A percentile compares a stretch with the other conserved stretches of the same genome.
These are phyloP conservation scores for Umbelopsis vinacea DNA, from an alignment of 192 early-diverging fungal genomes.

Conservation along the genomic window DNA sequence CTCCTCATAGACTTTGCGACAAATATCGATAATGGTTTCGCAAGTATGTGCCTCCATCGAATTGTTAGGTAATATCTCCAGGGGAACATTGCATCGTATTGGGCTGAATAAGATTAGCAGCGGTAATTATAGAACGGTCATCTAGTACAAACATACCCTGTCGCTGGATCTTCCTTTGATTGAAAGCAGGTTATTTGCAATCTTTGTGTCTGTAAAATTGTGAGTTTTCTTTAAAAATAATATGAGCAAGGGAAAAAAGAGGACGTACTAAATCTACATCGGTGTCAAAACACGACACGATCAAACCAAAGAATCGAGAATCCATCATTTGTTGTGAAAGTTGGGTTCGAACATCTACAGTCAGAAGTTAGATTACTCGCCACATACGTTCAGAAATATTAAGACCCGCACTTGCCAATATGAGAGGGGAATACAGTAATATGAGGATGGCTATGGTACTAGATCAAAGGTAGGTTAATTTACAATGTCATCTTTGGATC, in stretches of 20 bases:
- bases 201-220: conserved; percentile 37
- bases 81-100: conserved; percentile 37
- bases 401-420: conserved; percentile 36
- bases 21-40: conserved; percentile 42
- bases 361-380: not conserved
- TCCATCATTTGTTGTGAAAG: conserved; percentile 56
- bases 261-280: conserved; percentile 41
- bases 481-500: not conserved
- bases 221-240: not conserved
- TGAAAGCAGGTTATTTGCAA: conserved; percentile 56
- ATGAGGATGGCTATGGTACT: conserved; percentile 62
- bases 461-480: not conserved
- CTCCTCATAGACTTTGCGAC: conserved; percentile 48
- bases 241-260: not conserved
- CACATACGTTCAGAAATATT: not conserved
- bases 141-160: conserved; percentile 1
- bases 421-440: conserved; percentile 60
- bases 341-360: conserved; percentile 50
- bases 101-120: conserved; percentile 19
- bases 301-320: conserved; percentile 52
- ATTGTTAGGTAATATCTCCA: conserved; percentile 41
- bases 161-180: conserved; percentile 24
- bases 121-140: not conserved
- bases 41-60: conserved; percentile 36
- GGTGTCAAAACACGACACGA: conserved; percentile 55